Base-by-base conservation (phyloP, 495 filamentous ascomycete species). In the Daldinia loculata region DNA sequence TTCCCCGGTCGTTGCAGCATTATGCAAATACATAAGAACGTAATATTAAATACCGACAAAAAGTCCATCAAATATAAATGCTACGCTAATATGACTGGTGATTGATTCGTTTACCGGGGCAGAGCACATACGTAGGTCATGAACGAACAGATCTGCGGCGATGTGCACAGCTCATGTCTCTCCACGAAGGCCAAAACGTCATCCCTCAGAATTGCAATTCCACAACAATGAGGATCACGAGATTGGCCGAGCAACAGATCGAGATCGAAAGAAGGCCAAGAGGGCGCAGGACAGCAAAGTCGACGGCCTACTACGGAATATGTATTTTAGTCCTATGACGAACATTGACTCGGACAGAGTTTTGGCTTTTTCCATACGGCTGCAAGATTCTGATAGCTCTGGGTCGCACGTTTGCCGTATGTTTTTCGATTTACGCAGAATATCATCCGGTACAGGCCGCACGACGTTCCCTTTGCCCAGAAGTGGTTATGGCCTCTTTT, bases 131-230 rank as follows among this genome's bases (percentile, higher is more conserved):
- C 11, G 4, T 56, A 67, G 39, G 59, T 52, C 41, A 57, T 52
- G 41, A 6, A 15, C 19, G 17, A 69, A 17, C 19, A 52, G 51
- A 69, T 69, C 66, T 24, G n/a, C 59, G 26, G n/a, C 30, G 56
- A 63, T 62, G 58, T 63, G 52, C 57, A 38, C 26, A 55, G 26
- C 38, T 17, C 34, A 48, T 19, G 24, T 34, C 45, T 19, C 24
- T 59, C 39, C 51, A n/a, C 36, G 38, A 41, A 62, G 14, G 22
- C 36, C 38, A 39, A 61, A 63, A 69, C 59, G 58, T 63, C 58
- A 63, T 62, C n/a, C 17, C 9, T 48, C 19, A 48, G 17, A 48
- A 12, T 48, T 48, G 19, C 5, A 14, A 48, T 48, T 11, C 24
- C 24, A 48, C 22, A 24, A 29, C 15, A 53, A 30, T 7, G 0